Evolutionary conservation across 2,329 filamentous ascomycete species (phyloP).

Genomic region (Ophiocordyceps camponoti-saundersi): DNA sequence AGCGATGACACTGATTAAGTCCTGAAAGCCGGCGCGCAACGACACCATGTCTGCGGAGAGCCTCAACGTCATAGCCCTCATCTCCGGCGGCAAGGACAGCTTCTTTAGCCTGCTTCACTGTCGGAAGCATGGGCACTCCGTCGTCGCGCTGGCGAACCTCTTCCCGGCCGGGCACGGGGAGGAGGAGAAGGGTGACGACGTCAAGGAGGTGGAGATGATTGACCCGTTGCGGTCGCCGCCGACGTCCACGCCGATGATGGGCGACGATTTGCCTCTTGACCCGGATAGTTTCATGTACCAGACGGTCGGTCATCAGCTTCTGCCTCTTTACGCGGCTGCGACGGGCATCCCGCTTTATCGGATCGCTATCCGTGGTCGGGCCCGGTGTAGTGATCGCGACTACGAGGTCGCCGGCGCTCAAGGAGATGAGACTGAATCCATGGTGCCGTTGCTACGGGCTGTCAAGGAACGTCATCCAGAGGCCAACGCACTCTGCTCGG

Average conservation of each 20-base stretch:
- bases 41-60: constrained; percentile 9
- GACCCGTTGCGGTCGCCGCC: not conserved
- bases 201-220: not conserved
- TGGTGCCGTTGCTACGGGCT: constrained; percentile 55
- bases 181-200: not conserved
- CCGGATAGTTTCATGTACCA: constrained; percentile 99
- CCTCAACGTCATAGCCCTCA: constrained; percentile 71
- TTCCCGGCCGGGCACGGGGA: constrained; percentile 26
- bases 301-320: constrained; percentile 76
- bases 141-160: constrained; percentile 82
- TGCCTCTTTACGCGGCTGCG: constrained; percentile 69
- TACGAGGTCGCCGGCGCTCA: constrained; percentile 30
- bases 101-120: constrained; percentile 89
- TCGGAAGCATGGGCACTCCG: constrained; percentile 63
- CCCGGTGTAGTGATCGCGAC: constrained; percentile 53
- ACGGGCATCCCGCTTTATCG: constrained; percentile 75
- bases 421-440: constrained; percentile 76
- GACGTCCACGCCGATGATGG: not conserved
- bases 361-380: constrained; percentile 53
- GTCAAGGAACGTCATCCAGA: constrained; percentile 56
- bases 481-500: constrained; percentile 74
- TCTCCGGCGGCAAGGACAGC: constrained; percentile 95
- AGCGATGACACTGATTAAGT: too few relatives aligned
- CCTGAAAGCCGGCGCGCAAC: not conserved
- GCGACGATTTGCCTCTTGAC: constrained; percentile 19